These are phyloP conservation scores for Hygrophorus pudorinus DNA, from an alignment of 768 basidiomycete genomes.

Conservation along the genomic window DNA sequence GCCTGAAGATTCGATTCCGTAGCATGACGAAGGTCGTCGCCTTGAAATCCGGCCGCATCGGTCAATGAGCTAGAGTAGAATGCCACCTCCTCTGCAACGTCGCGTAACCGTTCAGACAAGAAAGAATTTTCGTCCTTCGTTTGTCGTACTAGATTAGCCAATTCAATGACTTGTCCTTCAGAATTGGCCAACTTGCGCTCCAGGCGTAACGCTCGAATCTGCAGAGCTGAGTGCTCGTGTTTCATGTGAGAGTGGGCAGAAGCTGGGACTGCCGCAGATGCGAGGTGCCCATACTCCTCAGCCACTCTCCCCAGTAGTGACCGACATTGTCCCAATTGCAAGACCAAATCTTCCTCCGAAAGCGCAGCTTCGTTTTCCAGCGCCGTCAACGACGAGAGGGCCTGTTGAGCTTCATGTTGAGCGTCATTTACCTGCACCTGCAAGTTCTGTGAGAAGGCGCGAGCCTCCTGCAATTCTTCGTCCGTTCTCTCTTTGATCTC, in stretches of 20 bases:
- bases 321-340: conserved; percentile 42
- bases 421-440: conserved; percentile 28
- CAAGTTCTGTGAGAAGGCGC: conserved; percentile 21
- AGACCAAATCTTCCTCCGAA: conserved; percentile 36
- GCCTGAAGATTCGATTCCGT: not conserved
- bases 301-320: conserved; percentile 36
- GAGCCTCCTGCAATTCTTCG: conserved; percentile 27
- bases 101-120: conserved; percentile 25
- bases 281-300: conserved; percentile 45
- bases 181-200: conserved; percentile 63
- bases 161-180: conserved; percentile 55
- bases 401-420: conserved; percentile 25
- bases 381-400: conserved; percentile 21
- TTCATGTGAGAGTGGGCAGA: conserved; percentile 28
- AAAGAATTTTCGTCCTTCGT: conserved; percentile 41
- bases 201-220: conserved; percentile 38
- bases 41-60: not conserved
- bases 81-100: conserved; percentile 24
- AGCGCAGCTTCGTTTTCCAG: conserved; percentile 21
- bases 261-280: conserved; percentile 29
- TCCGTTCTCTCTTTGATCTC: conserved; percentile 34
- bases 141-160: conserved; percentile 53
- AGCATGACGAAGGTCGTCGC: not conserved
- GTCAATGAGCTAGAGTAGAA: conserved; percentile 11
- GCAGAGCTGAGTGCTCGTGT: conserved; percentile 27